Evolutionary conservation across 441 rosid genomes (phyloP).

Genomic region (Capsella rubella): DNA sequence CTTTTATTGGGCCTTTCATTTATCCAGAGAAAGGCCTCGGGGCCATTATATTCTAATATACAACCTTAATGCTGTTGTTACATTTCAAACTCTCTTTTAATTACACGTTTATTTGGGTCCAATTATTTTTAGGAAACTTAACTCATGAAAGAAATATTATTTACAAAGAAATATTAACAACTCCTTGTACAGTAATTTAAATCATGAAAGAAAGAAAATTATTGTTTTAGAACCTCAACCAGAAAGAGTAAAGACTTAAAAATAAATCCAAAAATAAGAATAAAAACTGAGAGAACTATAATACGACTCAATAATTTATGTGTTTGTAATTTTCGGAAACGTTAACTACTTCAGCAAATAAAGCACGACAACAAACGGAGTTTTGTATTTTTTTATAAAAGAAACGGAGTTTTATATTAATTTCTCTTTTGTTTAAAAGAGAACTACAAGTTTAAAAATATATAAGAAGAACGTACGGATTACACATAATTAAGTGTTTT

Average conservation of each 20-base stretch:
- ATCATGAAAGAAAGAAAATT: no score
- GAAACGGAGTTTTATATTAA: constrained; percentile 6
- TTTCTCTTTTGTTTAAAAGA: constrained; percentile 9
- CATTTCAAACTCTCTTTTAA: no score
- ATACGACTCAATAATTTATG: neutral
- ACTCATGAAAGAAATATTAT: no score
- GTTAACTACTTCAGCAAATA: constrained; percentile 19
- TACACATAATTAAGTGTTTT: neutral
- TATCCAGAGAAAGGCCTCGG: neutral
- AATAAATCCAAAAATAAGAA: neutral
- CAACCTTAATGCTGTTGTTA: no score
- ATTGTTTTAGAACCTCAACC: no score
- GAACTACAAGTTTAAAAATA: neutral
- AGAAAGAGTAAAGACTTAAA: neutral
- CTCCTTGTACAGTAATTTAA: no score
- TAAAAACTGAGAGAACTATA: neutral
- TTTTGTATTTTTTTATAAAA: neutral
- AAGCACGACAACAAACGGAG: neutral
- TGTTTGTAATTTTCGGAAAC: constrained; percentile 23
- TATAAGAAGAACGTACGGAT: constrained; percentile 16
- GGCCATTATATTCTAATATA: neutral
- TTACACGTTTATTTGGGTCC: no score
- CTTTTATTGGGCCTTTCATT: neutral
- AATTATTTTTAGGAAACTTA: no score
- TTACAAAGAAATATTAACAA: no score